Evolutionary conservation across 139 green algal genomes (phyloP).

Genomic region (Tetradesmus lagerheimii): DNA sequence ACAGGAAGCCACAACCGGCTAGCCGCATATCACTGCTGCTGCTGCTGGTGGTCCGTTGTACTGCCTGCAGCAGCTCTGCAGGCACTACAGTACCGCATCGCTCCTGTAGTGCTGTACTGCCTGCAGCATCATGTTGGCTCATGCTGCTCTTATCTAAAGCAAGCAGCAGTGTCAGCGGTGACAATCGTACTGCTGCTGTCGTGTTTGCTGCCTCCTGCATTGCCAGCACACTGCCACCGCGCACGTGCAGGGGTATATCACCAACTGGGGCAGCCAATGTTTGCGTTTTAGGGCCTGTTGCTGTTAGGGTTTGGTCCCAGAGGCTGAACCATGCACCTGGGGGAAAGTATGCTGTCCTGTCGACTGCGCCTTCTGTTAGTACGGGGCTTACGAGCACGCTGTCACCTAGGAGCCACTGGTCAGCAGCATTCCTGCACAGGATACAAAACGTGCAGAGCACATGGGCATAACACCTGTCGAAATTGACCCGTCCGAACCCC

Average conservation of each 20-base stretch:
- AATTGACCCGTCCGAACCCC: too few species aligned
- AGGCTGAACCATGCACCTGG: background rate
- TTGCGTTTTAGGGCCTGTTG: background rate
- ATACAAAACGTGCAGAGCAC: too few species aligned
- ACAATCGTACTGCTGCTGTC: slow-evolving; percentile 14
- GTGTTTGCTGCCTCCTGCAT: background rate
- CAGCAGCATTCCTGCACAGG: background rate
- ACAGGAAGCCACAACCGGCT: background rate
- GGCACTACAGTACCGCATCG: background rate
- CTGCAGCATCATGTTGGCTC: too few species aligned
- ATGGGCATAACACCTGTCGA: too few species aligned
- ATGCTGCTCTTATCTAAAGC: background rate
- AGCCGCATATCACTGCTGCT: background rate
- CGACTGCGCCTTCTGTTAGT: background rate
- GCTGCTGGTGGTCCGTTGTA: too few species aligned
- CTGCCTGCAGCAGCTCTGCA: background rate
- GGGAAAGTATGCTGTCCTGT: background rate
- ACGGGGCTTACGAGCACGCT: slow-evolving; percentile 20
- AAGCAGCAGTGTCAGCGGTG: background rate
- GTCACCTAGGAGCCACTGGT: slow-evolving; percentile 41
- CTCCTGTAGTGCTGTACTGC: slow-evolving; percentile 4
- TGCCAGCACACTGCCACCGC: background rate
- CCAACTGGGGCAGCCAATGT: background rate
- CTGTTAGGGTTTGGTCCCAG: background rate
- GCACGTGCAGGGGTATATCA: background rate